Conservation (phyloP, 163 green algal species). For the Coccomyxa subellipsoidea region DNA sequence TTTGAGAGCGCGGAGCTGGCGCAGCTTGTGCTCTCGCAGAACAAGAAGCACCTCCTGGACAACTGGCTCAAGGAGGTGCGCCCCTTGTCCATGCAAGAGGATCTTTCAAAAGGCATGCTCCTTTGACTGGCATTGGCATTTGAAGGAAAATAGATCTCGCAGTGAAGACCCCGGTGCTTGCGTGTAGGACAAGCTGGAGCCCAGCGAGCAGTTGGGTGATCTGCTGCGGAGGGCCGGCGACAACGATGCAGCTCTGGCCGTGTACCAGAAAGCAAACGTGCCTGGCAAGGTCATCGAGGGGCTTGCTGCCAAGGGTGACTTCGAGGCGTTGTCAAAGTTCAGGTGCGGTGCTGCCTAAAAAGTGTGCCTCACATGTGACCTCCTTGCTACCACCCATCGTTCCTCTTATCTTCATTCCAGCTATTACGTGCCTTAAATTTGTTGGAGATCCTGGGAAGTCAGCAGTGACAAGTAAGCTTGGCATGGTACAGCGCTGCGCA, state of each 20-base stretch:
- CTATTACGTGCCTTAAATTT: too few species aligned
- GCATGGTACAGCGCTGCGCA: conserved; percentile 1
- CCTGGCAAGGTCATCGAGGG: conserved; percentile 79
- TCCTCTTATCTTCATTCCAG: too few species aligned
- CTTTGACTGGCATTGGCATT: too few species aligned
- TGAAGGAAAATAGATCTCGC: too few species aligned
- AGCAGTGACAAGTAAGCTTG: not conserved
- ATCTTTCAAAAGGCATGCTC: too few species aligned
- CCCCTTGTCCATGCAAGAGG: too few species aligned
- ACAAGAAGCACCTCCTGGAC: conserved; percentile 98
- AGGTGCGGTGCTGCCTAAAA: conserved; percentile 28
- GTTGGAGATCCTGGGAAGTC: too few species aligned
- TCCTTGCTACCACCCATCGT: too few species aligned
- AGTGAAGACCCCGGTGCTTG: too few species aligned
- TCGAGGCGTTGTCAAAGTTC: conserved; percentile 81
- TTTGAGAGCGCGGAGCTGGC: conserved; percentile 93
- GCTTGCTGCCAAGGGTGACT: conserved; percentile 92
- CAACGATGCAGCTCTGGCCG: conserved; percentile 86
- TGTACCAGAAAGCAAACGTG: conserved; percentile 82
- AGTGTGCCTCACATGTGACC: too few species aligned
- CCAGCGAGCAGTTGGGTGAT: conserved; percentile 91
- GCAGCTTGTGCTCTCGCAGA: conserved; percentile 87
- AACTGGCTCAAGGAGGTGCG: conserved; percentile 83
- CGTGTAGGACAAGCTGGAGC: conserved; percentile 91
- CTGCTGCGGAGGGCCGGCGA: conserved; percentile 76